phyloP scores from a whole-genome alignment of 768 basidiomycete species.

The Tricholoma sp. region DNA sequence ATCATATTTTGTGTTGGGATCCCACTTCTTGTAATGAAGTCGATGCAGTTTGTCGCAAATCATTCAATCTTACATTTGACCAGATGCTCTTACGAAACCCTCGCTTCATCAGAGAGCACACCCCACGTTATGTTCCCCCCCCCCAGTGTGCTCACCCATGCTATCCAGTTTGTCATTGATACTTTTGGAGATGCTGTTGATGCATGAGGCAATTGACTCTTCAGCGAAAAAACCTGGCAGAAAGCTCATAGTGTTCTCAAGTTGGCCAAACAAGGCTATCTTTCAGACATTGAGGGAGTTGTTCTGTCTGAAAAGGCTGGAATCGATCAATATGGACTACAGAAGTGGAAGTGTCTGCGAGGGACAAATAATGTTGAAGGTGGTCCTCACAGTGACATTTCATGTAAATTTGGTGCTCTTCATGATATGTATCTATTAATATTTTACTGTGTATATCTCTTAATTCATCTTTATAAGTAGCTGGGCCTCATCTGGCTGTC shows the following conservation, averaged over 20 bases:
- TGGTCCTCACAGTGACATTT: slow-evolving; percentile 20
- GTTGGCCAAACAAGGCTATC: slow-evolving; percentile 15
- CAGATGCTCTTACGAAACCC: slow-evolving; percentile 17
- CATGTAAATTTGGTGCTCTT: slow-evolving; percentile 15
- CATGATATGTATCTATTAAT: neutral
- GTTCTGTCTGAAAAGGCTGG: slow-evolving; percentile 14
- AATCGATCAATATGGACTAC: slow-evolving; percentile 15
- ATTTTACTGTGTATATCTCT: neutral
- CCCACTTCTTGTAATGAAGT: slow-evolving; percentile 9
- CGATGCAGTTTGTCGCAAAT: slow-evolving; percentile 9
- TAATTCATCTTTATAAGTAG: neutral
- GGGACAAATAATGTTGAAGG: slow-evolving; percentile 21
- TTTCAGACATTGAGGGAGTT: slow-evolving; percentile 16
- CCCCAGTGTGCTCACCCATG: slow-evolving; percentile 17
- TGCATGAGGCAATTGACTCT: slow-evolving; percentile 13
- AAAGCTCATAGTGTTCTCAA: slow-evolving; percentile 17
- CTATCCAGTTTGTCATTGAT: slow-evolving; percentile 14
- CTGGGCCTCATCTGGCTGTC: slow-evolving; percentile 15
- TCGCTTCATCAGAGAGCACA: slow-evolving; percentile 8
- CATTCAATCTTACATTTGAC: slow-evolving; percentile 13
- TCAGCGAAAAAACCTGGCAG: slow-evolving; percentile 6
- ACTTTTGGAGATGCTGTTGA: slow-evolving; percentile 15
- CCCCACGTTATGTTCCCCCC: slow-evolving; percentile 15
- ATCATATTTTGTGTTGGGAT: slow-evolving; percentile 21
- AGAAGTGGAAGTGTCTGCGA: slow-evolving; percentile 14